Evolutionary conservation across 1,139 yeast species (phyloP), one percentile per base, ranked within the genome.

Genomic region (Taiozyma sp.): DNA sequence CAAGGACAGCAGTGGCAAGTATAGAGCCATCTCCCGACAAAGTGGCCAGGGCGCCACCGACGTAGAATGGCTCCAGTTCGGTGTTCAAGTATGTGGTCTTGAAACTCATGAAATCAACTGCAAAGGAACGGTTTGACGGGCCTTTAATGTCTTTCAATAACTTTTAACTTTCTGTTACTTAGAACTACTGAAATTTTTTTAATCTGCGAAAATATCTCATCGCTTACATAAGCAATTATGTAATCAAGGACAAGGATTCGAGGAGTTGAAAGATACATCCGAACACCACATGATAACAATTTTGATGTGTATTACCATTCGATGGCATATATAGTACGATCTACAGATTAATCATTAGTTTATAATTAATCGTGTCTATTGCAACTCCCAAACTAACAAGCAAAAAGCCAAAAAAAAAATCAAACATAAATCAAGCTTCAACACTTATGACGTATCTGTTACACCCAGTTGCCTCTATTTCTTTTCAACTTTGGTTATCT

Each of bases 41-140:
- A 1, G 89, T 74, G 6, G 91, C 95, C 39, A 85, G 74, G 7
- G 95, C 81, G 10, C 95, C 88, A 14, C 97, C 97, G 11, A 88
- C 80, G 64, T 88, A 93, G 62, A 90, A 83, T 21, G 99, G 98
- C 46, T 75, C 76, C 30, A 85, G 69, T 45, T 81, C 75, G 13
- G 69, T 60, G 51, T 75, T 74, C 45, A 69, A 67, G 59, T 74
- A 78, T 22, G 75, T 68, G 16, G 62, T 57, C 48, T 55, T 57
- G 46, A 56, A 53, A 43, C 59, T 55, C 63, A 60, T 57, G 26
- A 10, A n/a, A 16, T 28, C 22, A 37, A 37, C 14, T 19, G 41
- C 14, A 6, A 32, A 4, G 34, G n/a, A 30, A 13, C n/a, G 6
- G 35, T 32, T 32, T 32, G 10, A 32, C 6, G 13, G 9, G 35